Evolutionary conservation across 345 rosid genomes (phyloP), one percentile per base, ranked within the genome.

Genomic region (Gossypium rotundifolium): DNA sequence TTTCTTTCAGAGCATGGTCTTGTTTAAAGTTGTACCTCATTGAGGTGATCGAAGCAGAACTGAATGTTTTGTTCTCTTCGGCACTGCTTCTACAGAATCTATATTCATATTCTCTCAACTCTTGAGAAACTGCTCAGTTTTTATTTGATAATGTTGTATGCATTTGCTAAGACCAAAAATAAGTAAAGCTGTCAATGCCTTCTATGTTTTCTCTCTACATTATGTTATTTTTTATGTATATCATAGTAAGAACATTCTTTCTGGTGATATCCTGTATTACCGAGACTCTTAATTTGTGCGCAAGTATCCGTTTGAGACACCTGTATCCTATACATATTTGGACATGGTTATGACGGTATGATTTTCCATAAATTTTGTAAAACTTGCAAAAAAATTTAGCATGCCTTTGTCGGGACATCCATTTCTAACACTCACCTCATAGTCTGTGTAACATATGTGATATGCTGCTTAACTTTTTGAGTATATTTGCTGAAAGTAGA

Each of bases 401-500:
- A 20, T 2, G 23, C 60, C 55, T 16, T 17, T 16, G 55, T 16
- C n/a, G 11, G 27, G 27, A 55, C 60, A 55, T 55, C 25, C 25
- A 3, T 55, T 2, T 55, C 60, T 55, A 11, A 55, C 25, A 18
- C 60, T 55, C 25, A 18, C 60, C 60, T 55, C 13, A 14, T 20
- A 55, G 25, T 20, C 25, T 16, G 6, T 55, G 60, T 18, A 55
- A 55, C 60, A 55, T 55, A 55, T 3, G 13, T 69, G 67, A 52
- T 65, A 9, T 29, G 29, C n/a, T 78, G 70, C 23, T 17, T 49
- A 40, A 52, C 65, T 59, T 55, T 74, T 72, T 62, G 52, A 66
- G 54, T 27, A 10, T 23, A 71, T 68, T 78, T 77, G 65, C 84
- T 86, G 79, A 86, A 63, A 71, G 58, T 72, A 62, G 70, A 76